Base-by-base conservation (phyloP, 495 filamentous ascomycete genomes). In the Melanomma pulvis-pyrius region DNA sequence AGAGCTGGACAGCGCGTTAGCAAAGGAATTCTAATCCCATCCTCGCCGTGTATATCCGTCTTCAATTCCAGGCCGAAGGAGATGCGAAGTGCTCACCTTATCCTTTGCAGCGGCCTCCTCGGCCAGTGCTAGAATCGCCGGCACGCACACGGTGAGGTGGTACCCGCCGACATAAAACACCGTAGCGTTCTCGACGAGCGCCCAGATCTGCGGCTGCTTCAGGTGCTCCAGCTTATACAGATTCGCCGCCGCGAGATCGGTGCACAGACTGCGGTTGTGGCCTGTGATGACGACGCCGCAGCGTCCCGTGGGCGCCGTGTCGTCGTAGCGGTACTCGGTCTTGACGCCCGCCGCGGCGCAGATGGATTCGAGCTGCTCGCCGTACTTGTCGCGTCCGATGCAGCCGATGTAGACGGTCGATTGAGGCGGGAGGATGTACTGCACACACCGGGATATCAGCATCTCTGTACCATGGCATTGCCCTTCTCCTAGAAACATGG, bases 231-330 rank as follows among this genome's bases (percentile, higher is more conserved):
- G 77, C 81, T 94, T 92, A 81, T 99, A 98, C 81, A 91, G 88
- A 81, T 98, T 98, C 71, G 94, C 96, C 58, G 94, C 94, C 64
- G 87, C 96, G 46, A 99, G 87, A 76, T 99, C 92, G 61, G 94
- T 99, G 83, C 89, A 91, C 86, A 99, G 88, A 77, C 84, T 89
- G 60, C 94, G 86, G 83, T 97, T 85, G 81, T 94, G 88, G 72
- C 92, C 96, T 13, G 92, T 97, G 79, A 99, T 97, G 73, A 99
- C 85, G 66, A 96, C 94, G 79, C 90, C 94, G 77, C 94, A 99
- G 73, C 92, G 90, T 66, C 94, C 94, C 21, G 94, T 99, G 50
- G 90, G 88, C 67, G 87, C 79, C 70, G 82, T 81, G 74, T 89
- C 84, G 71, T 96, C 92, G 73, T 94, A 85, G 65, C 90, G 90